phyloP scores from a whole-genome alignment of 2,329 filamentous ascomycete species.

The Chaetomiaceae sp. region DNA sequence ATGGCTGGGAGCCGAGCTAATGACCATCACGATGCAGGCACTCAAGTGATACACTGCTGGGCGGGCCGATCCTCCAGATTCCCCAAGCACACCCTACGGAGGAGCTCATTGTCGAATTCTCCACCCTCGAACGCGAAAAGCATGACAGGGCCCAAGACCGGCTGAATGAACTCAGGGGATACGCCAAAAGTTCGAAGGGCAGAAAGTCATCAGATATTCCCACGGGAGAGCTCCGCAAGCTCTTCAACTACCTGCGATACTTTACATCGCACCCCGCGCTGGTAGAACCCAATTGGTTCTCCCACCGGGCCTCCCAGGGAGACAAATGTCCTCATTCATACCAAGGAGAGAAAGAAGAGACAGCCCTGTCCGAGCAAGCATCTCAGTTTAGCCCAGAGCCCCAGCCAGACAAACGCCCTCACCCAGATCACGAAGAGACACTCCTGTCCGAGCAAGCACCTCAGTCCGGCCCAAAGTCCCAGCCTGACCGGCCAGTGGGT shows the following conservation, averaged over 20 bases:
- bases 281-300: not conserved
- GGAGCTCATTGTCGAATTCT: not conserved
- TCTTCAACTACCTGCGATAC: not conserved
- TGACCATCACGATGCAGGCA: not conserved
- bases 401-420: not conserved
- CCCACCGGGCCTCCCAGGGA: too few species aligned
- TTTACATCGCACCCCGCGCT: slow-evolving; percentile 7
- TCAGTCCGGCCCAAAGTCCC: too few species aligned
- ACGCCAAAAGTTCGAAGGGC: too few species aligned
- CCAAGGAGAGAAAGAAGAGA: too few species aligned
- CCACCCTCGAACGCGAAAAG: not conserved
- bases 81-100: slow-evolving; percentile 2
- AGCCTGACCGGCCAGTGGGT: too few species aligned
- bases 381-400: not conserved
- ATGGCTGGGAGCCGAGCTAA: too few species aligned
- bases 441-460: too few species aligned
- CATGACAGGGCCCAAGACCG: not conserved
- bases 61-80: slow-evolving; percentile 13
- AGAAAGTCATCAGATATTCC: not conserved
- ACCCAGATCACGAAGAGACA: too few species aligned
- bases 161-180: not conserved
- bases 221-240: not conserved
- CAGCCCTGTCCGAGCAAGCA: too few species aligned
- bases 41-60: slow-evolving; percentile 10
- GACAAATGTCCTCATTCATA: too few species aligned